These are phyloP conservation scores for Boletus pseudopeckii DNA, from an alignment of 768 basidiomycete species.

Conservation along the genomic window DNA sequence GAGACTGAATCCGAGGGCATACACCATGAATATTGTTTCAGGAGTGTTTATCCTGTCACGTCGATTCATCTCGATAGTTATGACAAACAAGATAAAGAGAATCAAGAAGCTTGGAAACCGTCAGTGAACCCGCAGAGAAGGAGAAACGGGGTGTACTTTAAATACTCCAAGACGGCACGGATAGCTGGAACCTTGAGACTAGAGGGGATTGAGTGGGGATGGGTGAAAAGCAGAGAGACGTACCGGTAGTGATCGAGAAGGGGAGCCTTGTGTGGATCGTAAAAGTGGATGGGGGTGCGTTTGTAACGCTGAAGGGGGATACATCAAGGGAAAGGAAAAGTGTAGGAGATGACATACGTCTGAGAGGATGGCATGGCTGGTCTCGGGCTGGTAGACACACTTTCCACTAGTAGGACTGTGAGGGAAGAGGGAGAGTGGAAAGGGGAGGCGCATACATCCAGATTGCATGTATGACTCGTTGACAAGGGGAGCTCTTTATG, in stretches of 20 bases:
- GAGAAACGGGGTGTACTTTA: slow-evolving; percentile 51
- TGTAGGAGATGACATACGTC: slow-evolving; percentile 52
- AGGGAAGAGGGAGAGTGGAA: slow-evolving; percentile 4
- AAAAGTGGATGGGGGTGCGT: slow-evolving; percentile 85
- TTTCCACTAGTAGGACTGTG: slow-evolving; percentile 55
- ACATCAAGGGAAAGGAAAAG: neutral
- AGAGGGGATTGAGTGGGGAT: neutral
- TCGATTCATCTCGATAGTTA: slow-evolving; percentile 75
- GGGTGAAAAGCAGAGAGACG: slow-evolving; percentile 12
- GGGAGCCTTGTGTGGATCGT: slow-evolving; percentile 91
- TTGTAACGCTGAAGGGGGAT: slow-evolving; percentile 76
- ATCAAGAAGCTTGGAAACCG: slow-evolving; percentile 56
- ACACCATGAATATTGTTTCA: slow-evolving; percentile 77
- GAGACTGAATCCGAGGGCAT: slow-evolving; percentile 77
- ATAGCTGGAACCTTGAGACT: slow-evolving; percentile 93
- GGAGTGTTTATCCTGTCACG: slow-evolving; percentile 56
- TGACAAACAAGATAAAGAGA: slow-evolving; percentile 73
- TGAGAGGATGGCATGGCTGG: slow-evolving; percentile 83
- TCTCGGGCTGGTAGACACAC: slow-evolving; percentile 88
- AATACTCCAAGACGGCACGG: slow-evolving; percentile 85
- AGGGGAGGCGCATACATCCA: slow-evolving; percentile 54
- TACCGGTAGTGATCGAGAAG: slow-evolving; percentile 94
- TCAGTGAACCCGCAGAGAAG: neutral
- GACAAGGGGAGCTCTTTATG: slow-evolving; percentile 84
- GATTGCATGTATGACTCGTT: slow-evolving; percentile 83